A percentile compares a stretch with the other conserved stretches of the same genome.
phyloP scores from a whole-genome alignment of 2,329 filamentous ascomycete species.

The Aspergillus sp. region DNA sequence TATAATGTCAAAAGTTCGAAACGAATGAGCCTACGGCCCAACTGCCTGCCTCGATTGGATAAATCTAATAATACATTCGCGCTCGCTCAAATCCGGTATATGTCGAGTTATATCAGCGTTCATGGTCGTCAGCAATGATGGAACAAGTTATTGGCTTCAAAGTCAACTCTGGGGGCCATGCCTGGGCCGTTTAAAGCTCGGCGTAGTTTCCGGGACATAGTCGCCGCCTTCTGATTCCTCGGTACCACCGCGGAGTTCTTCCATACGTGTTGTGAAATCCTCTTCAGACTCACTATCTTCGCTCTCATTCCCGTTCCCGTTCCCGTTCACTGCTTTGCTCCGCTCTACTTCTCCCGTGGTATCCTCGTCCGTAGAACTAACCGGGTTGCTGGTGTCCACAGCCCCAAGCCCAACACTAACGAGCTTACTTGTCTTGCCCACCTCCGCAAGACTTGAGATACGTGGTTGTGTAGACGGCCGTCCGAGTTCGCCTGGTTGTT shows the following conservation, averaged over 20 bases:
- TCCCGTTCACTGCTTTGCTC: slow-evolving; percentile 12
- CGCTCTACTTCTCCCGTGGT: slow-evolving; percentile 13
- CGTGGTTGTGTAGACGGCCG: slow-evolving; percentile 23
- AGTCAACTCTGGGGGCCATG: neutral
- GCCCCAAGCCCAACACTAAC: slow-evolving; percentile 38
- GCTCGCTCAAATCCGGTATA: neutral
- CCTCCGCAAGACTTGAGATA: slow-evolving; percentile 27
- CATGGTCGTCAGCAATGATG: neutral
- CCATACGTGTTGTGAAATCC: slow-evolving; percentile 14
- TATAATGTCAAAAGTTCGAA: neutral
- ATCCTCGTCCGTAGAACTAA: slow-evolving; percentile 24
- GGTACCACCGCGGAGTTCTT: slow-evolving; percentile 26
- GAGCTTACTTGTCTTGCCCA: slow-evolving; percentile 40
- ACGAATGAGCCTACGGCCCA: neutral
- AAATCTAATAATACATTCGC: neutral
- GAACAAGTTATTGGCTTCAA: neutral
- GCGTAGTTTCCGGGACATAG: slow-evolving; percentile 20
- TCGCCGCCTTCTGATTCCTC: slow-evolving; percentile 29
- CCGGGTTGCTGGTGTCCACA: slow-evolving; percentile 26
- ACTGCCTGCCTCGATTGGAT: neutral
- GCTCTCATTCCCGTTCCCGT: slow-evolving; percentile 7
- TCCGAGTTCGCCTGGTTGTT: slow-evolving; percentile 29
- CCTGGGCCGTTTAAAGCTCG: slow-evolving; percentile 21
- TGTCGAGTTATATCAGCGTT: neutral
- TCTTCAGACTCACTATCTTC: slow-evolving; percentile 17